Evolutionary conservation across 345 rosid species (phyloP), one percentile per base, ranked within the genome.

Genomic region (Camelina sativa): DNA sequence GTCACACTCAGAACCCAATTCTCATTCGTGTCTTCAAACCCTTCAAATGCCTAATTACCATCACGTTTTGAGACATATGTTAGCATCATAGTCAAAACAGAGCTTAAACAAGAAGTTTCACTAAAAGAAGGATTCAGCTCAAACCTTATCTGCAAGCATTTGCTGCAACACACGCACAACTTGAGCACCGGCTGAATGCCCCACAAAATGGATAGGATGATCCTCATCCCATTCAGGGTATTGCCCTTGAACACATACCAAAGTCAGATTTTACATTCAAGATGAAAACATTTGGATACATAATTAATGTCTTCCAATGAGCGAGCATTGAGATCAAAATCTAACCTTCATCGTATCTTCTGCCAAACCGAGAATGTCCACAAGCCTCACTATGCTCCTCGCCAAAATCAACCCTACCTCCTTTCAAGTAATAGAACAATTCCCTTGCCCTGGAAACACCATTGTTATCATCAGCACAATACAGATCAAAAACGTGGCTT

Each of bases 111-210:
- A 62, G 16, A 34, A 43, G 15, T 43, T 32, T 19, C 8, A 60
- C 13, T 1, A 20, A 40, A 71, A 63, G 20, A 54, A 38, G 74
- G 59, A 40, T 40, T 30, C 11, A 30, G 19, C 34, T 8, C 62
- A 20, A 76, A 90, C 99, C 93, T 96, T 89, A 71, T 92, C 93
- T 4, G 93, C 93, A 38, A 96, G 96, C 98, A 95, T 92, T 87
- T 95, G 97, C 85, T 95, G 99, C 93, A 95, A 73, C 60, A 92
- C 87, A 3, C 99, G 98, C 47, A 92, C 89, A 20, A 96, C 99
- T 82, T 92, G 99, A 0, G 97, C 99, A 44, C 99, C 98, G 0
- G 99, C 98, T 0, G 98, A 96, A 80, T 96, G 99, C 22, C 99
- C 99, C 32, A 96, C 95, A 76, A 96, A 91, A 72, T 92, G 98